Percentiles rank a stretch among this genome's conserved stretches.
Conservation (phyloP, 2,329 filamentous ascomycete species). For the Teratosphaeriaceae sp. region DNA sequence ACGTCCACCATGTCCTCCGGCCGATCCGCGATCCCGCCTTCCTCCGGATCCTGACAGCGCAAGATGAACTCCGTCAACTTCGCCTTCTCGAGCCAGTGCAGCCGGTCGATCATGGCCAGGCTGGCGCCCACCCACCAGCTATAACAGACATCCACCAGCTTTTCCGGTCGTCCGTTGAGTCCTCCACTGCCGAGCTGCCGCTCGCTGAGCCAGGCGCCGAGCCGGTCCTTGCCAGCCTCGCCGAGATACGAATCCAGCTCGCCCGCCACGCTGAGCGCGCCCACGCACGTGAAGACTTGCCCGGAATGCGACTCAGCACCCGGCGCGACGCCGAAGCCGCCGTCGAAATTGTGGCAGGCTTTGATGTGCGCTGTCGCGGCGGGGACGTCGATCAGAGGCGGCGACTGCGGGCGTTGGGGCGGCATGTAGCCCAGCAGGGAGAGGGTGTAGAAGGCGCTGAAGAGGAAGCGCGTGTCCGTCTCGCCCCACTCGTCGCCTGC, state of each 20-base stretch:
- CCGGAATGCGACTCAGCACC: conserved; percentile 92
- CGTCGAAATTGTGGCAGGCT: conserved; percentile 87
- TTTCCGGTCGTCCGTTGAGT: conserved; percentile 90
- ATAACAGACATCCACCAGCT: conserved; percentile 94
- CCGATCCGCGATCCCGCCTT: conserved; percentile 81
- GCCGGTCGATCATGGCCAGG: conserved; percentile 75
- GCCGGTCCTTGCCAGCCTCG: conserved; percentile 60
- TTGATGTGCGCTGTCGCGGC: conserved; percentile 74
- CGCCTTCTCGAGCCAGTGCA: conserved; percentile 87
- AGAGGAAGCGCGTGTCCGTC: conserved; percentile 89
- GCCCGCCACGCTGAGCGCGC: conserved; percentile 74
- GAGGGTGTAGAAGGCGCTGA: conserved; percentile 80
- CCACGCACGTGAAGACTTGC: conserved; percentile 92
- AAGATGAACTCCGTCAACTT: conserved; percentile 79
- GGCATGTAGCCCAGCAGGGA: conserved; percentile 71
- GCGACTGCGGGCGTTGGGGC: conserved; percentile 18
- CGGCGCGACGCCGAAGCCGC: conserved; percentile 82
- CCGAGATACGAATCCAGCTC: conserved; percentile 64
- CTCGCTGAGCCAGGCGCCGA: conserved; percentile 89
- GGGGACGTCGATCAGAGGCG: conserved; percentile 61
- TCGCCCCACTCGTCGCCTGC: conserved; percentile 95
- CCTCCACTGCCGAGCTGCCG: conserved; percentile 82
- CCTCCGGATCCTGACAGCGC: conserved; percentile 75
- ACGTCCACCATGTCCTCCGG: conserved; percentile 96
- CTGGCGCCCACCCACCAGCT: conserved; percentile 98